Evolutionary conservation across 2,329 filamentous ascomycete genomes (phyloP).

Genomic region (Mollisiaceae sp.): DNA sequence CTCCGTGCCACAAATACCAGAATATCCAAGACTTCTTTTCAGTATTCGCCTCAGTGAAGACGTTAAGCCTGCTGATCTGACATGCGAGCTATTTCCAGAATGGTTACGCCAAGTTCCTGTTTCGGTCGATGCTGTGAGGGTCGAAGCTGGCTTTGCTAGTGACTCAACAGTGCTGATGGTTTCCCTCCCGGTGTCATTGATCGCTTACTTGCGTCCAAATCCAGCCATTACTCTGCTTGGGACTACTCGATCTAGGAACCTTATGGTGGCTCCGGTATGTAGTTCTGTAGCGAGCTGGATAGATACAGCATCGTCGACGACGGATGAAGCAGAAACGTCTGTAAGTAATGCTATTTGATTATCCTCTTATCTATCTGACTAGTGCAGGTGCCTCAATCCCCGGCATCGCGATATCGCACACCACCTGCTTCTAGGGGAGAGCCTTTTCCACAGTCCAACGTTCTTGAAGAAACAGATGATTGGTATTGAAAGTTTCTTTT

Average conservation of each 20-base stretch:
- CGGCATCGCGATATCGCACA: no score
- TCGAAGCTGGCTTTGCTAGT: slow-evolving; percentile 30
- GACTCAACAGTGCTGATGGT: slow-evolving; percentile 28
- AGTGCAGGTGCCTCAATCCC: no score
- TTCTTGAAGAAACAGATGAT: no score
- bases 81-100: slow-evolving; percentile 22
- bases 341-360: no score
- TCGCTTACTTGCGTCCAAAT: slow-evolving; percentile 17
- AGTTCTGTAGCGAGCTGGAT: no score
- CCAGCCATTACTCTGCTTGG: slow-evolving; percentile 27
- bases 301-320: no score
- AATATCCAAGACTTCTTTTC: slow-evolving; percentile 27
- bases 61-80: slow-evolving; percentile 20
- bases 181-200: slow-evolving; percentile 20
- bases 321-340: no score
- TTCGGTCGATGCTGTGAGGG: slow-evolving; percentile 19
- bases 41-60: slow-evolving; percentile 26
- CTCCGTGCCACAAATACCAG: slow-evolving; percentile 13
- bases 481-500: no score
- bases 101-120: slow-evolving; percentile 23
- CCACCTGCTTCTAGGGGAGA: no score
- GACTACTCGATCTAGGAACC: slow-evolving; percentile 14
- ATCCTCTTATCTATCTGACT: no score
- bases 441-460: no score
- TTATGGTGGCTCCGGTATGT: neutral